A percentile compares a stretch with the other conserved stretches of the same genome.
Evolutionary conservation across 441 rosid genomes (phyloP).

Genomic region (Erodium texanum): DNA sequence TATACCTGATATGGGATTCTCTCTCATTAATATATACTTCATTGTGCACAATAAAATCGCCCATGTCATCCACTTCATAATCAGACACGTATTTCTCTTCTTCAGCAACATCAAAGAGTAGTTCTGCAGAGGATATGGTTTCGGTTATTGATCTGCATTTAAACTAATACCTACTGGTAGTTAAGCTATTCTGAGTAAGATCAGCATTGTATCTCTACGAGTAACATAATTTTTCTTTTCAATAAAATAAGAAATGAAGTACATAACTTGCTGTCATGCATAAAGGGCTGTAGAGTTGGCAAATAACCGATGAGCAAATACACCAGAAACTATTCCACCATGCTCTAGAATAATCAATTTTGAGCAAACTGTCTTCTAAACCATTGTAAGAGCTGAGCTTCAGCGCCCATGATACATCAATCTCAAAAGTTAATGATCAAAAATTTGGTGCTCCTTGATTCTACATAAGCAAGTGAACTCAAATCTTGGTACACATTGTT

Average conservation of each 20-base stretch:
- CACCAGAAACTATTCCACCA: neutral
- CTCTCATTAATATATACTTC: constrained; percentile 62
- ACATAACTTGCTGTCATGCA: neutral
- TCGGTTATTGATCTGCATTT: neutral
- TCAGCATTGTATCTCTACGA: neutral
- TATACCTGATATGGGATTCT: constrained; percentile 55
- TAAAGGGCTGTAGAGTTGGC: neutral
- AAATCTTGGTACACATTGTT: too few relatives aligned
- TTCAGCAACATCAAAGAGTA: constrained; percentile 65
- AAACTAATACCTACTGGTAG: neutral
- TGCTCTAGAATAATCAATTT: neutral
- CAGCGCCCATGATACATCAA: too few relatives aligned
- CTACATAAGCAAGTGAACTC: too few relatives aligned
- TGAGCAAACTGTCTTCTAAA: neutral
- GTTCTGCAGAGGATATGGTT: constrained; percentile 22
- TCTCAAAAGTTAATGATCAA: too few relatives aligned
- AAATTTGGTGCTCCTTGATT: too few relatives aligned
- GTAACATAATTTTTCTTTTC: neutral
- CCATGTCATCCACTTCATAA: constrained; percentile 84
- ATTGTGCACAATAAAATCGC: constrained; percentile 70
- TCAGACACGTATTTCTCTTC: constrained; percentile 47
- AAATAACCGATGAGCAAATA: neutral
- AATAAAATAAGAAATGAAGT: neutral
- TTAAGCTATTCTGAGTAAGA: neutral
- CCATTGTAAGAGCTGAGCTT: neutral